phyloP scores from a whole-genome alignment of 139 green algal genomes.

The Coelastrella sp. region DNA sequence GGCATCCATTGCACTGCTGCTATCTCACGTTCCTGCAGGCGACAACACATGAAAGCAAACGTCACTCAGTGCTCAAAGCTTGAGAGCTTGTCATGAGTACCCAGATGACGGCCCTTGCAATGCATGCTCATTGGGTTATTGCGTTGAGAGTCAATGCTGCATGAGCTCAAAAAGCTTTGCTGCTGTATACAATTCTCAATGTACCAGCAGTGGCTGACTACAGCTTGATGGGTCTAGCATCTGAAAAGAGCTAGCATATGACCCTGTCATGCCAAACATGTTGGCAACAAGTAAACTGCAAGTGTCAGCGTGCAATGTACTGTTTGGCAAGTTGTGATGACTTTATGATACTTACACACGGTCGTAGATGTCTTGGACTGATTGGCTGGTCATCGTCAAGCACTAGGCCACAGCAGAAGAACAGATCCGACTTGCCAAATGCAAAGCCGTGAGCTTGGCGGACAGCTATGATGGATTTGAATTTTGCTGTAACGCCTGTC shows the following conservation, averaged over 20 bases:
- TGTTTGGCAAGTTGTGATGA: no score
- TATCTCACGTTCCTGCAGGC: constrained; percentile 59
- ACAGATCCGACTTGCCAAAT: constrained; percentile 89
- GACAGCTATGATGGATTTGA: constrained; percentile 77
- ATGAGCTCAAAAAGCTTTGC: no score
- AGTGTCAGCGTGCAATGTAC: no score
- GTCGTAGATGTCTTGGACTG: neutral
- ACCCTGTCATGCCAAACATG: no score
- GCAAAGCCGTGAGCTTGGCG: constrained; percentile 84
- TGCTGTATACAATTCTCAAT: no score
- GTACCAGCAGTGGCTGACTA: no score
- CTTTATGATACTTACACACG: constrained; percentile 12
- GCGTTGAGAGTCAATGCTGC: no score
- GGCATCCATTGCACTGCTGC: constrained; percentile 76
- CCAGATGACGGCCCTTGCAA: neutral
- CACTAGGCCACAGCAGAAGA: constrained; percentile 69
- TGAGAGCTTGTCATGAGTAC: neutral
- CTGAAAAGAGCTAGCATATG: no score
- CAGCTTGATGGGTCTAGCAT: no score
- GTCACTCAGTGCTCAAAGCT: neutral
- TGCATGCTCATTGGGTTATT: no score
- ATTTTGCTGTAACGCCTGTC: constrained; percentile 64
- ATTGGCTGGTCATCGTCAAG: neutral
- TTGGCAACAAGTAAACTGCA: no score
- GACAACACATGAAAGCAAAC: neutral